A percentile compares a stretch with the other conserved stretches of the same genome.
Conservation (phyloP, 2,329 filamentous ascomycete species). For the Aspergillus sclerotialis region DNA sequence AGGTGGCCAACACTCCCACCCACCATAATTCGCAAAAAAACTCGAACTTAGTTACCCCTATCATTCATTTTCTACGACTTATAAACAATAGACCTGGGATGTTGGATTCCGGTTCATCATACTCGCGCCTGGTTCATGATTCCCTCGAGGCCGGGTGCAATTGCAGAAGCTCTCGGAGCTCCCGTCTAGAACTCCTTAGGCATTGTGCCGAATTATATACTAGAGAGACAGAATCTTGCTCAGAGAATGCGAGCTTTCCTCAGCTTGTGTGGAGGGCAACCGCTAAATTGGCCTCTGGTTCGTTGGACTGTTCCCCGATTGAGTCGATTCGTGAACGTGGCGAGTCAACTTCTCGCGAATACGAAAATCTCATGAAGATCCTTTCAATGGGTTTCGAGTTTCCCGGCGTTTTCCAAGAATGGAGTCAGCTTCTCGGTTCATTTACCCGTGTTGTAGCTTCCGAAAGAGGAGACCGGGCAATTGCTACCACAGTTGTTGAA, state of each 20-base stretch:
- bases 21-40: slow-evolving; percentile 20
- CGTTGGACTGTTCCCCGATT: slow-evolving; percentile 35
- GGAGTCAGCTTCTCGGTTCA: slow-evolving; percentile 49
- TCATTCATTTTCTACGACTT: slow-evolving; percentile 32
- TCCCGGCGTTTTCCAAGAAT: slow-evolving; percentile 23
- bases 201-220: slow-evolving; percentile 28
- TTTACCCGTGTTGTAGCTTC: slow-evolving; percentile 51
- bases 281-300: slow-evolving; percentile 24
- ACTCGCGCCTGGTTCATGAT: slow-evolving; percentile 20
- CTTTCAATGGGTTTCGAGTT: slow-evolving; percentile 52
- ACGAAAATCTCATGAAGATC: slow-evolving; percentile 61
- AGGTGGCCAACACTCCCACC: slow-evolving; percentile 34
- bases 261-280: slow-evolving; percentile 30
- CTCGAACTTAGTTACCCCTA: slow-evolving; percentile 27
- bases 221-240: slow-evolving; percentile 7
- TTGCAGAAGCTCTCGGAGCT: slow-evolving; percentile 25
- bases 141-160: slow-evolving; percentile 28
- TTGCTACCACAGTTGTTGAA: slow-evolving; percentile 62
- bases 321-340: slow-evolving; percentile 37
- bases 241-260: slow-evolving; percentile 7
- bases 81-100: slow-evolving; percentile 17
- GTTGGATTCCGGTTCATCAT: slow-evolving; percentile 16
- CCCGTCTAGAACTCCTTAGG: slow-evolving; percentile 31
- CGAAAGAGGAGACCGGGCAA: slow-evolving; percentile 61
- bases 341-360: slow-evolving; percentile 57